These are phyloP conservation scores for Myxozyma vanderwaltii DNA, from an alignment of 805 yeast genomes.

Conservation along the genomic window DNA sequence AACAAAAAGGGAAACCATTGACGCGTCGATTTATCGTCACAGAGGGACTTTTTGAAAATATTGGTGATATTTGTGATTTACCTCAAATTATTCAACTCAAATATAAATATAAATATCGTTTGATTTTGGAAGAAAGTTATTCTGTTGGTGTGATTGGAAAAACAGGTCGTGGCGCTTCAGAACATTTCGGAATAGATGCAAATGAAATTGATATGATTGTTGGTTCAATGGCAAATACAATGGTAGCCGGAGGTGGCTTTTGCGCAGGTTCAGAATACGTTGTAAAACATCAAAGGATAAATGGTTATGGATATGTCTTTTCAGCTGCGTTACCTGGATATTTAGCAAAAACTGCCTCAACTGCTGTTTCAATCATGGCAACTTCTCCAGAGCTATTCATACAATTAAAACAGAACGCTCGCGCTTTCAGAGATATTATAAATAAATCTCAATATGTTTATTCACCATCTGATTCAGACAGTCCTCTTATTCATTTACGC, in stretches of 20 bases:
- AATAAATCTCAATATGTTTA: conserved; percentile 23
- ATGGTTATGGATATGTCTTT: conserved; percentile 86
- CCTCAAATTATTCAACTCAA: conserved; percentile 60
- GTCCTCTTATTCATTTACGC: conserved; percentile 72
- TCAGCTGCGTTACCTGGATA: conserved; percentile 95
- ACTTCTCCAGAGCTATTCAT: conserved; percentile 35
- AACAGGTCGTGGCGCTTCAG: conserved; percentile 83
- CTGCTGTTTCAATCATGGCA: conserved; percentile 55
- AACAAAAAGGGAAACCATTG: conserved; percentile 56
- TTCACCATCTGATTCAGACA: conserved; percentile 42
- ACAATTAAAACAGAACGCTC: conserved; percentile 48
- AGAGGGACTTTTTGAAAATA: conserved; percentile 81
- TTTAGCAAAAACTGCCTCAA: conserved; percentile 67
- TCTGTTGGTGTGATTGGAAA: conserved; percentile 85
- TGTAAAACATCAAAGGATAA: conserved; percentile 89
- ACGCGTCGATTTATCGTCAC: conserved; percentile 88
- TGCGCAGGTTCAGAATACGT: conserved; percentile 83
- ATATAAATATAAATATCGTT: conserved; percentile 77
- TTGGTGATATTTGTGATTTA: conserved; percentile 78
- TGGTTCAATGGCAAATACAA: conserved; percentile 79
- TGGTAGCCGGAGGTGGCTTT: conserved; percentile 90
- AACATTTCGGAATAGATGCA: conserved; percentile 69
- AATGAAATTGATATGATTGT: conserved; percentile 77
- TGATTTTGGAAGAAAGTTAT: conserved; percentile 83
- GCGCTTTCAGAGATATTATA: conserved; percentile 43